A percentile compares a stretch with the other conserved stretches of the same genome.
Conservation (phyloP, 345 rosid genomes). For the Gynandropsis gynandra region DNA sequence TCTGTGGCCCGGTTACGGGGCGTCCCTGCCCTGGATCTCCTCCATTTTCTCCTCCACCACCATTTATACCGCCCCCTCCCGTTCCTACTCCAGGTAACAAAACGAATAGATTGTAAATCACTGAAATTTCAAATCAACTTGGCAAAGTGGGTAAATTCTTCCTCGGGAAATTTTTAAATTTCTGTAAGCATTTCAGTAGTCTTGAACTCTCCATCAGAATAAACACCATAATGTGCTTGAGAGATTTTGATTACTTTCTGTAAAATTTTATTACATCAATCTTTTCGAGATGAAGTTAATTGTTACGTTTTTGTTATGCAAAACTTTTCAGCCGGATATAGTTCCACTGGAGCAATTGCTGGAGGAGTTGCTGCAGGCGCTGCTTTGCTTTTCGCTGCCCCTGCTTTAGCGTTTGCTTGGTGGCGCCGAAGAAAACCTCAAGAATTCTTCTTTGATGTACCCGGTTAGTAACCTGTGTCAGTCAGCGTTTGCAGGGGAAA, state of each 20-base stretch:
- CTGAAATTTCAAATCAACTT: neutral
- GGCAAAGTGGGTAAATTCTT: too few relatives aligned
- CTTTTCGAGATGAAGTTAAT: too few relatives aligned
- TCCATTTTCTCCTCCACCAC: constrained; percentile 99
- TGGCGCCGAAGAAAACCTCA: constrained; percentile 91
- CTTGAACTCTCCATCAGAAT: too few relatives aligned
- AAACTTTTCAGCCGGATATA: constrained; percentile 53
- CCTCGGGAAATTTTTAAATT: too few relatives aligned
- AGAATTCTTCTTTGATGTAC: constrained; percentile 91
- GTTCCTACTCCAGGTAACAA: constrained; percentile 58
- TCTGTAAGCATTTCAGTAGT: too few relatives aligned
- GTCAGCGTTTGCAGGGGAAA: neutral
- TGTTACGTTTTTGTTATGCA: too few relatives aligned
- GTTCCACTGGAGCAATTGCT: constrained; percentile 91
- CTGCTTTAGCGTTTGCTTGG: constrained; percentile 96
- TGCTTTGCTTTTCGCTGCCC: constrained; percentile 92
- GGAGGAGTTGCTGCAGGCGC: constrained; percentile 99
- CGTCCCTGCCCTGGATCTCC: constrained; percentile 98
- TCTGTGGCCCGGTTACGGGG: constrained; percentile 96
- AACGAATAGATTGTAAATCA: neutral
- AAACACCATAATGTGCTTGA: too few relatives aligned
- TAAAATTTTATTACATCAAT: too few relatives aligned
- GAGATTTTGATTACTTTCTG: too few relatives aligned
- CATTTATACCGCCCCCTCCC: constrained; percentile 80
- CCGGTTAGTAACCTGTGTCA: constrained; percentile 57